Evolutionary conservation across 306 rosid species (phyloP), one percentile per base, ranked within the genome.

Genomic region (Psophocarpus tetragonolobus): DNA sequence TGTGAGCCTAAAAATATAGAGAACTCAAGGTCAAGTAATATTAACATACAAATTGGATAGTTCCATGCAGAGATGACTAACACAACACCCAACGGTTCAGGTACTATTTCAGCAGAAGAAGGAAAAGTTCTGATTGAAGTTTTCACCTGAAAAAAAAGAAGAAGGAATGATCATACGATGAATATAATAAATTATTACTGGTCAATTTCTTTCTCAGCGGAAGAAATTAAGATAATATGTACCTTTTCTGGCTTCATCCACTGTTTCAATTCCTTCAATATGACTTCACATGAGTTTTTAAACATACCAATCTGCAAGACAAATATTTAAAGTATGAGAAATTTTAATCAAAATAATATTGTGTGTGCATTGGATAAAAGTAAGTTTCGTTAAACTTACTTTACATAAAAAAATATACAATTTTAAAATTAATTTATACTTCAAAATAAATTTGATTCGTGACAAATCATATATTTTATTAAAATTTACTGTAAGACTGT

Each of bases 161-260:
- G 36, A 80, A 57, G 39, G n/a, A n/a, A n/a, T n/a, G n/a, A 38
- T 81, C 8, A 3, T 24, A 11, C 29, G 14, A 68, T 66, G 18
- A 70, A 70, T 73, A 44, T 8, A 38, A 38, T 38, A 38, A 38
- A 68, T 45, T 57, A 51, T 42, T 18, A 56, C 14, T 24, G 26
- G 33, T 65, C 27, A 51, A 21, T 67, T 3, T 45, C 18, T 53
- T 29, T 64, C 12, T 63, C 44, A 17, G 51, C 2, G 60, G 69
- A 66, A 58, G 70, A 76, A 62, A 26, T 65, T 9, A 11, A 38
- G 66, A 67, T 2, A 67, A 71, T 41, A 67, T 4, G 15, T 73
- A 92, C 98, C 98, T 89, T 94, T 64, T 94, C 95, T 68, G 98
- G 92, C 39, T 1, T 44, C 95, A 94, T 91, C 98, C 98, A 94